A percentile compares a stretch with the other conserved stretches of the same genome.
Evolutionary conservation across 2,329 filamentous ascomycete species (phyloP).

Genomic region (Botrytis porri): DNA sequence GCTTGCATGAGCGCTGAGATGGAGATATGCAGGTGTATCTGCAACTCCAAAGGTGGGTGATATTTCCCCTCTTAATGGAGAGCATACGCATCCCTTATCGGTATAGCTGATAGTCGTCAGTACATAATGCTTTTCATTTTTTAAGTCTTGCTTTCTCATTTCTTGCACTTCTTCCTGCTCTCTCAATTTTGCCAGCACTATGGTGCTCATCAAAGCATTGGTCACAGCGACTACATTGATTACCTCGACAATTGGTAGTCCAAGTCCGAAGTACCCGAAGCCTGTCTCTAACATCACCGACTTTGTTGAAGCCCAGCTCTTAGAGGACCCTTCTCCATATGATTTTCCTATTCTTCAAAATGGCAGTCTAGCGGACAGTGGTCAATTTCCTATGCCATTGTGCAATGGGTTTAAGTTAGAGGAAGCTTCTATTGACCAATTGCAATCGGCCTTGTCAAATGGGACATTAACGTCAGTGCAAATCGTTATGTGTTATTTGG

Average conservation of each 20-base stretch:
- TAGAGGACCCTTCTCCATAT: constrained; percentile 38
- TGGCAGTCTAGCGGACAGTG: constrained; percentile 31
- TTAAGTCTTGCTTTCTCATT: not conserved
- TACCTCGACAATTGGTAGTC: constrained; percentile 2
- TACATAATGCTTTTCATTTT: constrained; percentile 1
- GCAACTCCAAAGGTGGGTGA: not conserved
- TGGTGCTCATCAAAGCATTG: constrained; percentile 15
- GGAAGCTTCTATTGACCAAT: constrained; percentile 66
- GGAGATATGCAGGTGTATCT: constrained; percentile 3
- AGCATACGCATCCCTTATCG: constrained; percentile 1
- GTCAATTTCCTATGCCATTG: constrained; percentile 57
- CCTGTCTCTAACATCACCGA: constrained; percentile 9
- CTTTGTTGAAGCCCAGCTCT: constrained; percentile 37
- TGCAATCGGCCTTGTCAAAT: constrained; percentile 57
- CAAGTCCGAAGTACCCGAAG: constrained; percentile 7
- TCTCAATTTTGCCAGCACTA: not conserved
- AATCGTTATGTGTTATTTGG: constrained; percentile 60
- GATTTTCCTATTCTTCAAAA: constrained; percentile 42
- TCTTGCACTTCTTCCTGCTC: not conserved
- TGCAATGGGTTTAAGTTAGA: constrained; percentile 62
- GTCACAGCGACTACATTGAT: constrained; percentile 8
- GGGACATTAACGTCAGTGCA: constrained; percentile 56
- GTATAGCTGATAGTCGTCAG: not conserved
- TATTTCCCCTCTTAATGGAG: not conserved
- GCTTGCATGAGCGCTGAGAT: not conserved